phyloP scores from a whole-genome alignment of 1,139 yeast species.

The Taphrina deformans region DNA sequence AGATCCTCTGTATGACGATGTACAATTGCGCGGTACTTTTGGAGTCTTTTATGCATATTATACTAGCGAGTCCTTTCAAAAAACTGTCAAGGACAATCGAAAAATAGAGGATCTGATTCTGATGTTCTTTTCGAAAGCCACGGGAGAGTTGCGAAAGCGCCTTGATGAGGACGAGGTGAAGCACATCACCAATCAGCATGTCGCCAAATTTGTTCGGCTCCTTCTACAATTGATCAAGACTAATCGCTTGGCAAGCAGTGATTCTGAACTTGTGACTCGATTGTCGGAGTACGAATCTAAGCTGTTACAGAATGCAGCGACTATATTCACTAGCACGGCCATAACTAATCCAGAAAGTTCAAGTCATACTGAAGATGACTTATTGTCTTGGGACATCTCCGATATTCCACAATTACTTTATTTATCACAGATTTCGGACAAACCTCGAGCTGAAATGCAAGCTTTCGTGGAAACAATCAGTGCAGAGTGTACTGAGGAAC shows the following conservation, averaged over 20 bases:
- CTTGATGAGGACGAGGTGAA: constrained; percentile 51
- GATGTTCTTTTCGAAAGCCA: constrained; percentile 64
- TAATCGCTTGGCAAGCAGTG: constrained; percentile 12
- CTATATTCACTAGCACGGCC: not conserved
- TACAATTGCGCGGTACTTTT: constrained; percentile 26
- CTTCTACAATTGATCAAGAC: constrained; percentile 51
- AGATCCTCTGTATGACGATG: constrained; percentile 33
- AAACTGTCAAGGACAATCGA: constrained; percentile 48
- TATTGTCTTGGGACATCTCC: not conserved
- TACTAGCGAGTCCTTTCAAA: constrained; percentile 48
- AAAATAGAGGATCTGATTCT: constrained; percentile 66
- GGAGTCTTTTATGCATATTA: constrained; percentile 33
- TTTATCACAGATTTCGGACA: not conserved
- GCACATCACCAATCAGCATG: constrained; percentile 56
- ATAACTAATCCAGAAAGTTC: not conserved
- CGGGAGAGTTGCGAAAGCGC: constrained; percentile 60
- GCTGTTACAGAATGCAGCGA: constrained; percentile 8
- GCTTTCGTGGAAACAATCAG: not conserved
- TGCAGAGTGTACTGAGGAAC: constrained; percentile 1
- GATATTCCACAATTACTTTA: not conserved
- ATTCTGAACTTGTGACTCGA: constrained; percentile 15
- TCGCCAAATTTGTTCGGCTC: constrained; percentile 59
- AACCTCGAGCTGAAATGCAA: not conserved
- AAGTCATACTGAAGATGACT: not conserved
- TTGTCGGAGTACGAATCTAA: constrained; percentile 22